These are phyloP conservation scores for Rhizodiscina lignyota DNA, from an alignment of 495 filamentous ascomycete species.

Conservation along the genomic window DNA sequence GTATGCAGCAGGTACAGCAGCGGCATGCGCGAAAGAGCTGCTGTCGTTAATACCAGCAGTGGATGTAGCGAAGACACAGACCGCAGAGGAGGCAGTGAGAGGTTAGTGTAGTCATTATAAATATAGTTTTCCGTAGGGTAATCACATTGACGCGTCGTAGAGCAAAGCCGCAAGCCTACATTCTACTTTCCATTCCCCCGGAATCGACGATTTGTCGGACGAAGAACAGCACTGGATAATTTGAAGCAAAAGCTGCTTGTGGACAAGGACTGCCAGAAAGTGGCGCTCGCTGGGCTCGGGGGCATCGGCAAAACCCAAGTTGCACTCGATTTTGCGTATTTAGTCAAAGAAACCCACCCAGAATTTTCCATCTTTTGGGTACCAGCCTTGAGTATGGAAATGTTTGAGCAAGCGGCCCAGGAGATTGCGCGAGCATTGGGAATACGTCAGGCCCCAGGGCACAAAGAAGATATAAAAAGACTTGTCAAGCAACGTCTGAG, in stretches of 20 bases:
- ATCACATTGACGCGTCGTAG: conserved; percentile 1
- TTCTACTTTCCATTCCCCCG: conserved; percentile 6
- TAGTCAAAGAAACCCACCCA: conserved; percentile 7
- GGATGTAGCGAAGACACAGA: not conserved
- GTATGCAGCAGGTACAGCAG: conserved; percentile 10
- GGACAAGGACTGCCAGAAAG: conserved; percentile 6
- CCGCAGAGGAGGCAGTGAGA: conserved; percentile 3
- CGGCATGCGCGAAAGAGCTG: conserved; percentile 8
- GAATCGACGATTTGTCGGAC: conserved; percentile 7
- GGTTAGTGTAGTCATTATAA: conserved; percentile 6
- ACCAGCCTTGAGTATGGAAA: conserved; percentile 11
- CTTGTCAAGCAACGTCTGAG: conserved; percentile 5
- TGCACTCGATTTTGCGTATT: conserved; percentile 12
- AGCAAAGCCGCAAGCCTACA: not conserved
- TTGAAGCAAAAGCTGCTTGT: conserved; percentile 8
- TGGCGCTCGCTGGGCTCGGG: conserved; percentile 8
- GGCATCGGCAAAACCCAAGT: conserved; percentile 13
- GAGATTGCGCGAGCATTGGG: conserved; percentile 3
- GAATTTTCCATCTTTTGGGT: conserved; percentile 13
- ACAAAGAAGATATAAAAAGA: conserved; percentile 7
- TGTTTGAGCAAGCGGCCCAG: conserved; percentile 7
- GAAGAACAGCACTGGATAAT: conserved; percentile 4
- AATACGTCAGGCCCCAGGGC: conserved; percentile 3
- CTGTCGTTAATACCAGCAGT: conserved; percentile 1
- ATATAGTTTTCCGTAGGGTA: conserved; percentile 4